Evolutionary conservation across 164 flowering plant genomes (phyloP).

Genomic region (Platanus orientalis): DNA sequence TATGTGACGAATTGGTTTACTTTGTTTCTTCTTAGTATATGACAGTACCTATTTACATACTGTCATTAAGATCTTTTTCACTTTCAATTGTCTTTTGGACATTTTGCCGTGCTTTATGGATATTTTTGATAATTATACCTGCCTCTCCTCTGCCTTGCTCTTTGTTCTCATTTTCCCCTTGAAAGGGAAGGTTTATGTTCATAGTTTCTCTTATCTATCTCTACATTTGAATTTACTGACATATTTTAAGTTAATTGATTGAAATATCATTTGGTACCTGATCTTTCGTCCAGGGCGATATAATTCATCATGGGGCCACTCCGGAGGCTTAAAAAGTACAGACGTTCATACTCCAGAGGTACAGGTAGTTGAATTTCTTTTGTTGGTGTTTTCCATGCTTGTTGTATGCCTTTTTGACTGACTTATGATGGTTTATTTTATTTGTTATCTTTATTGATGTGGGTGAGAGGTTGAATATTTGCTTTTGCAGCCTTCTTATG

Average conservation of each 20-base stretch:
- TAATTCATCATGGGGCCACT: slow-evolving; percentile 42
- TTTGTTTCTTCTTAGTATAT: too few relatives aligned
- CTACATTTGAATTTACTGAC: neutral
- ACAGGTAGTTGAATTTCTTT: slow-evolving; percentile 19
- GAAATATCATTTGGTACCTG: slow-evolving; percentile 2
- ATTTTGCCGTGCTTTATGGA: too few relatives aligned
- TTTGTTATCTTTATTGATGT: slow-evolving; percentile 3
- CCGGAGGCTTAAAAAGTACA: slow-evolving; percentile 60
- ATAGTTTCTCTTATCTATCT: neutral
- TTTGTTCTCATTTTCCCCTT: neutral
- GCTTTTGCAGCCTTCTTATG: slow-evolving; percentile 55
- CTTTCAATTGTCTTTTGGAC: too few relatives aligned
- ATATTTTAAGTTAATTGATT: neutral
- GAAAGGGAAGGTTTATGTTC: neutral
- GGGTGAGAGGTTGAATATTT: slow-evolving; percentile 1
- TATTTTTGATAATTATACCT: neutral
- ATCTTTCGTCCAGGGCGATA: slow-evolving; percentile 33
- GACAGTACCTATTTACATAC: too few relatives aligned
- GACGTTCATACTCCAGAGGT: slow-evolving; percentile 77
- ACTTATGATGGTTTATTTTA: neutral
- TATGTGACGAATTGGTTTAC: too few relatives aligned
- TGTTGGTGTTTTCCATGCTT: slow-evolving; percentile 10
- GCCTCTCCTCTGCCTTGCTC: neutral
- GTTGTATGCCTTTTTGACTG: neutral
- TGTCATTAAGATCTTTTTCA: too few relatives aligned